These are phyloP conservation scores for Podospora tetraspora DNA, from an alignment of 495 filamentous ascomycete species.

Conservation along the genomic window DNA sequence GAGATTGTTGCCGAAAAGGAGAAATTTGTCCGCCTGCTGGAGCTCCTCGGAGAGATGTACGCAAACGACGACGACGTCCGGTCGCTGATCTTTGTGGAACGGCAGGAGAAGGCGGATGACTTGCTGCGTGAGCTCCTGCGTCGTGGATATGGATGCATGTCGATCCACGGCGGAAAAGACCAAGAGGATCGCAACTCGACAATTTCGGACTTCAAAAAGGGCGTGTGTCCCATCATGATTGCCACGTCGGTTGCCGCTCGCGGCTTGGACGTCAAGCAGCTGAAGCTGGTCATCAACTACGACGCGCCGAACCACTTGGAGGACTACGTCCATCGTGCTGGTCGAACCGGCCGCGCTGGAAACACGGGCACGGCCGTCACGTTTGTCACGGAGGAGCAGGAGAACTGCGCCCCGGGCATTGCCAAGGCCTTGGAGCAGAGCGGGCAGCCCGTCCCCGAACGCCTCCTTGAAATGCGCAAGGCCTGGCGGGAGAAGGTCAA, in stretches of 20 bases:
- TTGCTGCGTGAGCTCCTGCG: constrained; percentile 75
- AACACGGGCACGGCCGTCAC: constrained; percentile 94
- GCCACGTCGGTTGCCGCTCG: constrained; percentile 95
- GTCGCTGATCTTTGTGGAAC: constrained; percentile 87
- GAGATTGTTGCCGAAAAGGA: constrained; percentile 77
- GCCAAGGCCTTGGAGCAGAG: constrained; percentile 91
- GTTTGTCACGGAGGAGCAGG: constrained; percentile 87
- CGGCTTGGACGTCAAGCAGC: constrained; percentile 92
- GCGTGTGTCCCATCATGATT: constrained; percentile 80
- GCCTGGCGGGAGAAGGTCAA: constrained; percentile 84
- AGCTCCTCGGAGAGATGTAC: constrained; percentile 83
- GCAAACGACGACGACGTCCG: constrained; percentile 83
- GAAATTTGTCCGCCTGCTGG: constrained; percentile 80
- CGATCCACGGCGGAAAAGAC: constrained; percentile 94
- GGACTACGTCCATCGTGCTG: constrained; percentile 95
- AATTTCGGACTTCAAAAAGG: constrained; percentile 92
- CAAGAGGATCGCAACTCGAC: constrained; percentile 92
- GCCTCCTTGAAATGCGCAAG: constrained; percentile 53
- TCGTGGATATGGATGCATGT: constrained; percentile 90
- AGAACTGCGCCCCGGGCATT: constrained; percentile 83
- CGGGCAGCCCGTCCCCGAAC: constrained; percentile 72
- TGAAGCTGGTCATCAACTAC: constrained; percentile 95
- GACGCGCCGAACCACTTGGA: constrained; percentile 95
- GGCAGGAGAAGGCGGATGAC: constrained; percentile 88
- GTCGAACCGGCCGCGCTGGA: constrained; percentile 90